Conservation (phyloP, 345 rosid genomes). For the Gossypium anomalum region DNA sequence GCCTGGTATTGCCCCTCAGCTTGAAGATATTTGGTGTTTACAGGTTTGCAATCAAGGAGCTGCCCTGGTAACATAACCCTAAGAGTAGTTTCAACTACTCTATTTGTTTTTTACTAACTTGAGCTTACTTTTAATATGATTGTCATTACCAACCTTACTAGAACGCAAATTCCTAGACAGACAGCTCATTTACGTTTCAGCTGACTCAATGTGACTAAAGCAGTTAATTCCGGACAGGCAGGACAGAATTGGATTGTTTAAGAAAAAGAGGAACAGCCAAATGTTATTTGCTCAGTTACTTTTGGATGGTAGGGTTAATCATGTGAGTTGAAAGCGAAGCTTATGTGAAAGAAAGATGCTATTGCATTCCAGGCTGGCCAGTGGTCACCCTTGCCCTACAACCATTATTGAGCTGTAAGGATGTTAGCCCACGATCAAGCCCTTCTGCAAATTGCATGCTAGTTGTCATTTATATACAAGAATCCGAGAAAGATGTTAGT, state of each 20-base stretch:
- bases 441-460: neutral
- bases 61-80: neutral
- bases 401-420: constrained; percentile 1
- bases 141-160: neutral
- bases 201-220: neutral
- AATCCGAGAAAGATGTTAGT: neutral
- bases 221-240: no score
- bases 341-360: neutral
- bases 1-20: neutral
- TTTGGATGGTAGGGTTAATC: neutral
- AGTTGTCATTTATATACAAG: neutral
- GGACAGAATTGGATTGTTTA: no score
- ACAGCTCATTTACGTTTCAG: neutral
- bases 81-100: neutral
- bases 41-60: constrained; percentile 1
- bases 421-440: neutral
- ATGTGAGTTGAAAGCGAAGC: neutral
- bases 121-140: neutral
- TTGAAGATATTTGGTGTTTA: neutral
- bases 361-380: neutral
- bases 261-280: no score
- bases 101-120: neutral
- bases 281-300: neutral
- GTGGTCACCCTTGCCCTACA: constrained; percentile 2
- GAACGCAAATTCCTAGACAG: neutral